These are phyloP conservation scores for Udeniomyces megalosporus DNA, from an alignment of 768 basidiomycete species.

Conservation along the genomic window DNA sequence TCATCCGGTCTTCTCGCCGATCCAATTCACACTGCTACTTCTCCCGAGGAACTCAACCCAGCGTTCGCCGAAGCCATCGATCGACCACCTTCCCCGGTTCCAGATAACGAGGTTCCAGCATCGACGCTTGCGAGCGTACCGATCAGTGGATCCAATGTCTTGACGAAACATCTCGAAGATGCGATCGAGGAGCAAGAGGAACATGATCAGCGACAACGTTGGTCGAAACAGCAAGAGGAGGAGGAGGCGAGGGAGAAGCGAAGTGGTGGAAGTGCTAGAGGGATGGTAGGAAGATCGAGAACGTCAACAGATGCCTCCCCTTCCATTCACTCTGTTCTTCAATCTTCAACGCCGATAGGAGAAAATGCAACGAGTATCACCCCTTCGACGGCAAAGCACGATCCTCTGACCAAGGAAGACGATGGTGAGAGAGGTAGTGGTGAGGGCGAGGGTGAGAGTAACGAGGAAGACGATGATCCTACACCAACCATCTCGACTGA, in stretches of 20 bases:
- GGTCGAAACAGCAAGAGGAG: not conserved
- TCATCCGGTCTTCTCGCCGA: not conserved
- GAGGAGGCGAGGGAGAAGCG: not conserved
- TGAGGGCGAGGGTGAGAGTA: not conserved
- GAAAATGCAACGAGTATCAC: not conserved
- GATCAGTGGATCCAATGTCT: conserved; percentile 2
- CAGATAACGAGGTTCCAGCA: not conserved
- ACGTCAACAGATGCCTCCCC: not conserved
- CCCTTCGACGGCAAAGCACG: too few relatives aligned
- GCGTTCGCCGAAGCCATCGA: not conserved
- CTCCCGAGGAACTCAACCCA: not conserved
- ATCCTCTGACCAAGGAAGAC: too few relatives aligned
- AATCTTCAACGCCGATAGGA: not conserved
- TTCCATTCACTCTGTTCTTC: not conserved
- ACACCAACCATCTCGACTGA: too few relatives aligned
- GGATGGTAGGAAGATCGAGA: not conserved
- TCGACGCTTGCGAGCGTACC: conserved; percentile 6
- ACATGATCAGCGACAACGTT: not conserved
- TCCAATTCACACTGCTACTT: not conserved
- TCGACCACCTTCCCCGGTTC: not conserved
- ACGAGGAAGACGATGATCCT: not conserved
- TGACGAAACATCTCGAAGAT: conserved; percentile 5
- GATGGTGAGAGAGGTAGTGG: not conserved
- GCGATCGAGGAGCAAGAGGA: not conserved
- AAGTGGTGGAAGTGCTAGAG: not conserved